Conservation (phyloP, 2,329 filamentous ascomycete species). For the Beauveria brongniartii region DNA sequence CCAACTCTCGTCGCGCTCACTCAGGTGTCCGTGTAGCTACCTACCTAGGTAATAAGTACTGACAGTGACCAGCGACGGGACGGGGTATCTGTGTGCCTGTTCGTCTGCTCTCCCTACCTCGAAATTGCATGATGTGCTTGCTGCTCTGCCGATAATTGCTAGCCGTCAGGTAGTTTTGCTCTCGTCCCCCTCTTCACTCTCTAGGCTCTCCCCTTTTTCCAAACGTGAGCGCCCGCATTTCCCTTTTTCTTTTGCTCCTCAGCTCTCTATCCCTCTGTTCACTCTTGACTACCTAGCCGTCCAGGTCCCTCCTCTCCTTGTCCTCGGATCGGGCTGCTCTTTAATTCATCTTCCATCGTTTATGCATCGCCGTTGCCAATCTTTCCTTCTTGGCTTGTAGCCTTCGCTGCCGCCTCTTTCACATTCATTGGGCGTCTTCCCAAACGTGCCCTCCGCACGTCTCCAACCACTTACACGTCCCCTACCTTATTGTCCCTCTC, state of each 20-base stretch:
- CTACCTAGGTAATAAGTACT: too few species aligned
- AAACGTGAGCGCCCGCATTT: not conserved
- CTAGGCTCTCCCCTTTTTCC: not conserved
- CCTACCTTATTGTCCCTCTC: not conserved
- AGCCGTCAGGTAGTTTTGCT: too few species aligned
- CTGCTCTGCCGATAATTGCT: too few species aligned
- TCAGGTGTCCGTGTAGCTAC: too few species aligned
- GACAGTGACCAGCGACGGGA: too few species aligned
- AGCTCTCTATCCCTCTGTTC: not conserved
- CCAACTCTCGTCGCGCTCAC: not conserved
- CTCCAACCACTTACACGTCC: conserved; percentile 11
- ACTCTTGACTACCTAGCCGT: not conserved
- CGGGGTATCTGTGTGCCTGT: too few species aligned
- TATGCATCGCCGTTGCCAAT: not conserved
- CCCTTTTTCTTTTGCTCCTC: conserved; percentile 3
- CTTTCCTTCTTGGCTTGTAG: not conserved
- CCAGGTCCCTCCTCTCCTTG: not conserved
- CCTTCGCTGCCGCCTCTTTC: not conserved
- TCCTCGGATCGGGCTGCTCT: not conserved
- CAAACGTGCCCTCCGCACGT: not conserved
- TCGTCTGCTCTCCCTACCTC: too few species aligned
- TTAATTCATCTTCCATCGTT: not conserved
- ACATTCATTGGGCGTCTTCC: not conserved
- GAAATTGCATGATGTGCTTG: too few species aligned
- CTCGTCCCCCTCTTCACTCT: not conserved